phyloP scores from a whole-genome alignment of 805 yeast genomes.

The Scheffersomyces amazonensis region DNA sequence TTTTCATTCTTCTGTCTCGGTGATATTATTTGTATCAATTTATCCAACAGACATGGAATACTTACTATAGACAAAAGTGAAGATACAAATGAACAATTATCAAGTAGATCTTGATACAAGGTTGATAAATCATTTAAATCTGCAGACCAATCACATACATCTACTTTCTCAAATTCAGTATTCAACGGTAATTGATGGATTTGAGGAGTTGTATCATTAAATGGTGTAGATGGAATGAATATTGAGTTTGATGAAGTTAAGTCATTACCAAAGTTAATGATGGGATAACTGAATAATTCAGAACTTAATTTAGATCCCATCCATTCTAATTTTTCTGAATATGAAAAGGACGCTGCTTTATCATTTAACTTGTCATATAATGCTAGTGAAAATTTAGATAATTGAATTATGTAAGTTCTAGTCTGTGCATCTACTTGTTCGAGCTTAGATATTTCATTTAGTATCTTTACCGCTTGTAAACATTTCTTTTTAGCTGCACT shows the following conservation, averaged over 20 bases:
- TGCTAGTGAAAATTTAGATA: slow-evolving; percentile 19
- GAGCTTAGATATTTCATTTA: slow-evolving; percentile 16
- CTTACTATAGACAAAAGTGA: slow-evolving; percentile 51
- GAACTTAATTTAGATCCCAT: slow-evolving; percentile 17
- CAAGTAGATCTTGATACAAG: slow-evolving; percentile 48
- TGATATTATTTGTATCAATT: slow-evolving; percentile 17
- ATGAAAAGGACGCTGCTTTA: slow-evolving; percentile 1
- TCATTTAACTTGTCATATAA: slow-evolving; percentile 14
- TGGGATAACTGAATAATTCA: slow-evolving; percentile 14
- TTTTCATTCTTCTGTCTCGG: slow-evolving; percentile 19
- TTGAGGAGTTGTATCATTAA: slow-evolving; percentile 3
- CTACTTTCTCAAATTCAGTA: slow-evolving; percentile 5
- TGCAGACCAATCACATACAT: slow-evolving; percentile 45
- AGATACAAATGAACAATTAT: slow-evolving; percentile 77
- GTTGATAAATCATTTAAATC: slow-evolving; percentile 15
- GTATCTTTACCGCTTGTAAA: slow-evolving; percentile 19
- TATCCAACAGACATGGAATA: not conserved
- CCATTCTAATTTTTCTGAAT: slow-evolving; percentile 23
- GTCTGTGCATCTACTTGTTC: not conserved
- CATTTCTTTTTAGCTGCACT: slow-evolving; percentile 15
- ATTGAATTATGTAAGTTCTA: slow-evolving; percentile 2
- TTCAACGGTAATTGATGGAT: slow-evolving; percentile 12
- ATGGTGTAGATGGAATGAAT: slow-evolving; percentile 1
- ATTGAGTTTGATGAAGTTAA: slow-evolving; percentile 7
- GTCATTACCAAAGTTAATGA: slow-evolving; percentile 13